These are phyloP conservation scores for Rhododendron williamsianum DNA, from an alignment of 148 eudicot species.

Conservation along the genomic window DNA sequence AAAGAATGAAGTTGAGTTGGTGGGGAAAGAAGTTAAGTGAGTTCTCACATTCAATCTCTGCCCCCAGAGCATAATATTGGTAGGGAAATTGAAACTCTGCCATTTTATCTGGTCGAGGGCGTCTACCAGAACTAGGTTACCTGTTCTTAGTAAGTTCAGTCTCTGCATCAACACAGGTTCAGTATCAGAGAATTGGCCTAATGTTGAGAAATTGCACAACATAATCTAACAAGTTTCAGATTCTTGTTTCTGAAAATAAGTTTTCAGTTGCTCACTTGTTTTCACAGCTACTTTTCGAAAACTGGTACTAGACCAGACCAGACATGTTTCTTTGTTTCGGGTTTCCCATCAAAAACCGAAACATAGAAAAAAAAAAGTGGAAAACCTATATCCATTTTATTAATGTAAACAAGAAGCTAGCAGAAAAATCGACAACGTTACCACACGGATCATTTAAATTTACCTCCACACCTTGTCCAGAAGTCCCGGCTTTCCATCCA, in stretches of 20 bases:
- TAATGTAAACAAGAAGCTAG: neutral
- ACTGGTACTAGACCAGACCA: neutral
- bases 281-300: neutral
- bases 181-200: neutral
- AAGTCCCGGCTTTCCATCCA: constrained; percentile 86
- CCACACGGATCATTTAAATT: neutral
- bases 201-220: neutral
- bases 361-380: neutral
- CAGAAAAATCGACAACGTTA: neutral
- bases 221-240: neutral
- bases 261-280: neutral
- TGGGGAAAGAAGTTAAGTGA: constrained; percentile 60
- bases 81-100: constrained; percentile 99
- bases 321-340: neutral
- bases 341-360: neutral
- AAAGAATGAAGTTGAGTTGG: constrained; percentile 42
- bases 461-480: constrained; percentile 92
- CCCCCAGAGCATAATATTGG: constrained; percentile 70
- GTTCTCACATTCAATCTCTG: constrained; percentile 81
- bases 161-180: constrained; percentile 43
- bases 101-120: constrained; percentile 55
- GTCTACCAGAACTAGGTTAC: constrained; percentile 81
- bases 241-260: neutral
- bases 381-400: neutral
- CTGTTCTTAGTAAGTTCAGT: constrained; percentile 57